Conservation (phyloP, 805 yeast genomes). For the Starmerella ratchasimensis region DNA sequence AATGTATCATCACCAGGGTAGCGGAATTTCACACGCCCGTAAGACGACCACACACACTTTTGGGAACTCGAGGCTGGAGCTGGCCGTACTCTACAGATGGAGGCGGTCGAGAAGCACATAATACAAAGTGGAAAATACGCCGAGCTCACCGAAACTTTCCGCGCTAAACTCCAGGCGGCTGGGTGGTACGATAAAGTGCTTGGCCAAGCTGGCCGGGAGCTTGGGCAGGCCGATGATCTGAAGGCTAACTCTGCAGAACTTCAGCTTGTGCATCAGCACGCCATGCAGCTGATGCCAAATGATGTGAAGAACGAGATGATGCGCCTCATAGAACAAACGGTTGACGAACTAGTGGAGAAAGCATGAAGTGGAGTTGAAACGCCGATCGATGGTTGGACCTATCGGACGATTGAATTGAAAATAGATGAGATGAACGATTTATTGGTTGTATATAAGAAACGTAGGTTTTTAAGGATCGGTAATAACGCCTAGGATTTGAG, state of each 20-base stretch:
- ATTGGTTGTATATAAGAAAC: too few relatives aligned
- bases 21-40: too few relatives aligned
- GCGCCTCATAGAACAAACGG: conserved; percentile 31
- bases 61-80: too few relatives aligned
- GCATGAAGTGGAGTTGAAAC: conserved; percentile 7
- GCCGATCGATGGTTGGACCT: too few relatives aligned
- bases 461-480: too few relatives aligned
- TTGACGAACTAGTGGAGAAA: conserved; percentile 25
- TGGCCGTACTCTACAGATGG: conserved; percentile 3
- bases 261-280: conserved; percentile 7
- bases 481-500: too few relatives aligned
- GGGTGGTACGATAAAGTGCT: conserved; percentile 80
- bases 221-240: conserved; percentile 32
- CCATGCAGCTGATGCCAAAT: conserved; percentile 42
- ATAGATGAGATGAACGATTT: too few relatives aligned
- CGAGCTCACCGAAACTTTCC: conserved; percentile 47
- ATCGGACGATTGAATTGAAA: too few relatives aligned
- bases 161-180: conserved; percentile 50
- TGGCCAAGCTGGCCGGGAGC: conserved; percentile 37
- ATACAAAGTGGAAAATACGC: conserved; percentile 17
- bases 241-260: conserved; percentile 29
- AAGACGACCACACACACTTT: too few relatives aligned
- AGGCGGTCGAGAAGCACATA: conserved; percentile 18
- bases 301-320: conserved; percentile 47
- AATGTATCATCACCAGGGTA: too few relatives aligned